A percentile compares a stretch with the other conserved stretches of the same genome.
These are phyloP conservation scores for Penicillium thymicola DNA, from an alignment of 2,329 filamentous ascomycete species.

Conservation along the genomic window DNA sequence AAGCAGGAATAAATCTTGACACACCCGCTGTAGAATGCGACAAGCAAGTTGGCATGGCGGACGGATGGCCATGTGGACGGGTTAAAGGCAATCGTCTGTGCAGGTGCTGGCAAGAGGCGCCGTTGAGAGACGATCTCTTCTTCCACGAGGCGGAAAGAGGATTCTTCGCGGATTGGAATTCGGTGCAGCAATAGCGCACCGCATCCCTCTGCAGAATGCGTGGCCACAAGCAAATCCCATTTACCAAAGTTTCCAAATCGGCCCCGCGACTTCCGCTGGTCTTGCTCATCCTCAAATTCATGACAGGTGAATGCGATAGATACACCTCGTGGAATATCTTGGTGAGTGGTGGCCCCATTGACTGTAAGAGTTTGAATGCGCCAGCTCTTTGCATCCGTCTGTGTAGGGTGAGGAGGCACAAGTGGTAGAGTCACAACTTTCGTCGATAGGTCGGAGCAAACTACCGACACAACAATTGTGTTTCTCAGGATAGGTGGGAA, in stretches of 20 bases:
- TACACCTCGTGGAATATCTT: slow-evolving; percentile 50
- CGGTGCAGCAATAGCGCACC: slow-evolving; percentile 47
- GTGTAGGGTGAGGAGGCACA: slow-evolving; percentile 47
- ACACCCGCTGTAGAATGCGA: slow-evolving; percentile 53
- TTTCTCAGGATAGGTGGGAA: slow-evolving; percentile 49
- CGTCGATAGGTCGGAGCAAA: slow-evolving; percentile 57
- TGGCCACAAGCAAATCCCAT: slow-evolving; percentile 48
- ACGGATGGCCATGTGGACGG: slow-evolving; percentile 51
- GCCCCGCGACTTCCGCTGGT: slow-evolving; percentile 31
- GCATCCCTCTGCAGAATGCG: slow-evolving; percentile 44
- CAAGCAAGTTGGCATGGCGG: slow-evolving; percentile 54
- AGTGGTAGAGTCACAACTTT: slow-evolving; percentile 56
- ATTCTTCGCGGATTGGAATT: slow-evolving; percentile 35
- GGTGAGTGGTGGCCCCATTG: slow-evolving; percentile 46
- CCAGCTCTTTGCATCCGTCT: slow-evolving; percentile 34
- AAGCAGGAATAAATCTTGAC: slow-evolving; percentile 59
- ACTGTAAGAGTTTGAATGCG: slow-evolving; percentile 51
- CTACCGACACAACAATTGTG: slow-evolving; percentile 53
- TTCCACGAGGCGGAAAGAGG: slow-evolving; percentile 28
- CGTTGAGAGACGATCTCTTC: slow-evolving; percentile 45
- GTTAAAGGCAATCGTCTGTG: slow-evolving; percentile 53
- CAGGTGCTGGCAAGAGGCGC: slow-evolving; percentile 49
- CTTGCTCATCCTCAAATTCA: slow-evolving; percentile 29
- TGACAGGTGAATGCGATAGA: slow-evolving; percentile 54
- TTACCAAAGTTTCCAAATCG: slow-evolving; percentile 23